A percentile compares a stretch with the other conserved stretches of the same genome.
Evolutionary conservation across 345 rosid genomes (phyloP).

Genomic region (Triadica sebifera): DNA sequence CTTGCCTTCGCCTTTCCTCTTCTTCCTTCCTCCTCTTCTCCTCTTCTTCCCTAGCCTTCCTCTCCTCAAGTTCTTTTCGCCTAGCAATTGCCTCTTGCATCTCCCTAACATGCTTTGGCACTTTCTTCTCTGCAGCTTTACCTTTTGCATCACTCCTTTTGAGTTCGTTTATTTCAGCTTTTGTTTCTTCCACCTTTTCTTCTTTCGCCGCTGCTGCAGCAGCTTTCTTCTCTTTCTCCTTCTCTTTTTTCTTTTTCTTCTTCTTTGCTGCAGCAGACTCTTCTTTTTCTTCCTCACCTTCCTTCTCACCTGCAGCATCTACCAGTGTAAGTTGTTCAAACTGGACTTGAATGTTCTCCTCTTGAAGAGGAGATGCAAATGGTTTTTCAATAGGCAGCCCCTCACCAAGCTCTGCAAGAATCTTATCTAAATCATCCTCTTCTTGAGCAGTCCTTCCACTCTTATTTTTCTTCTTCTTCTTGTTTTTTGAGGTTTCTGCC

Average conservation of each 20-base stretch:
- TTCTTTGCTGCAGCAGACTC: conserved; percentile 87
- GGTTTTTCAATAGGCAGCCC: conserved; percentile 39
- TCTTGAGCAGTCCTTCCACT: conserved; percentile 88
- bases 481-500: conserved; percentile 65
- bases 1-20: conserved; percentile 76
- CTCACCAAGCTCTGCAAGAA: conserved; percentile 89
- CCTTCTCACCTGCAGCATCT: conserved; percentile 56
- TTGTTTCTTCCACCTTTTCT: conserved; percentile 48
- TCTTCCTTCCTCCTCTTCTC: conserved; percentile 86
- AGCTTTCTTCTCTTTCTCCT: conserved; percentile 69
- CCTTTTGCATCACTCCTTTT: conserved; percentile 72
- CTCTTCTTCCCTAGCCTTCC: conserved; percentile 79
- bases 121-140: conserved; percentile 81
- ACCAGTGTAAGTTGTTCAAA: conserved; percentile 39
- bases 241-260: conserved; percentile 85
- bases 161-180: conserved; percentile 41
- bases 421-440: conserved; percentile 91
- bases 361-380: conserved; percentile 38
- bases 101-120: conserved; percentile 93
- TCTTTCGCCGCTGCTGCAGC: conserved; percentile 50
- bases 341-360: conserved; percentile 51
- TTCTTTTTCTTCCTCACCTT: conserved; percentile 63
- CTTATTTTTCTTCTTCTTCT: conserved; percentile 79
- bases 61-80: conserved; percentile 76
- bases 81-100: conserved; percentile 91